Evolutionary conservation across 1,284 basidiomycete species (phyloP).

Genomic region (Ceratobasidium sp.): DNA sequence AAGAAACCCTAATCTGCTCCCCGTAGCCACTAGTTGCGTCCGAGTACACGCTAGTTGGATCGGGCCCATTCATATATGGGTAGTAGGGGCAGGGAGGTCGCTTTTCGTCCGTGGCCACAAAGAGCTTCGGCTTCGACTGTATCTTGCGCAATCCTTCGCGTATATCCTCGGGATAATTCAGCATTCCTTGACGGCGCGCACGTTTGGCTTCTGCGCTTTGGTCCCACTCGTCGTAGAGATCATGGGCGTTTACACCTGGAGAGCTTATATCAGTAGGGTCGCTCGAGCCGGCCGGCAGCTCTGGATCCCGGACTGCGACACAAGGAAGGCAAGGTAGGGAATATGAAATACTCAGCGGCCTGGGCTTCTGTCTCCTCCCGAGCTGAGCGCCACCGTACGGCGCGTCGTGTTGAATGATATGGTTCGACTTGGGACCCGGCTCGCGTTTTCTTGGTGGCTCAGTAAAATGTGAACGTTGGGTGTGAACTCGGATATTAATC

Average conservation of each 20-base stretch:
- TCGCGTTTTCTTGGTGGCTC: conserved; percentile 6
- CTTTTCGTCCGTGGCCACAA: not conserved
- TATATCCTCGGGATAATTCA: conserved; percentile 25
- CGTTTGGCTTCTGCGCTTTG: not conserved
- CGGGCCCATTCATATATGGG: not conserved
- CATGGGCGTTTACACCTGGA: conserved; percentile 1
- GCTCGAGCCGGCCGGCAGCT: conserved; percentile 15
- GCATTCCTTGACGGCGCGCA: conserved; percentile 27
- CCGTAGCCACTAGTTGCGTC: not conserved
- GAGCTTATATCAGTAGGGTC: conserved; percentile 1
- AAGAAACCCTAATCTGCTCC: conserved; percentile 18
- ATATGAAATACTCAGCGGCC: conserved; percentile 29
- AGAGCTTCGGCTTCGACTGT: not conserved
- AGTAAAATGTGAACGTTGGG: conserved; percentile 12
- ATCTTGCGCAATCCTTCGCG: conserved; percentile 15
- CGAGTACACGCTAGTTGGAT: conserved; percentile 15
- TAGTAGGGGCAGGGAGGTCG: not conserved
- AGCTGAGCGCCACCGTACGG: conserved; percentile 2
- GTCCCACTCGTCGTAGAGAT: not conserved
- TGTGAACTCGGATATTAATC: conserved; percentile 25
- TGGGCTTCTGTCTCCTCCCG: conserved; percentile 12
- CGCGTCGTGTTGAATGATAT: not conserved
- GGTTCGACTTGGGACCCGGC: not conserved
- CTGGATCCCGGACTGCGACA: conserved; percentile 8
- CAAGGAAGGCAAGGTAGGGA: conserved; percentile 22